Evolutionary conservation across 2,329 filamentous ascomycete genomes (phyloP).

Genomic region (Sordariomycetes sp.): DNA sequence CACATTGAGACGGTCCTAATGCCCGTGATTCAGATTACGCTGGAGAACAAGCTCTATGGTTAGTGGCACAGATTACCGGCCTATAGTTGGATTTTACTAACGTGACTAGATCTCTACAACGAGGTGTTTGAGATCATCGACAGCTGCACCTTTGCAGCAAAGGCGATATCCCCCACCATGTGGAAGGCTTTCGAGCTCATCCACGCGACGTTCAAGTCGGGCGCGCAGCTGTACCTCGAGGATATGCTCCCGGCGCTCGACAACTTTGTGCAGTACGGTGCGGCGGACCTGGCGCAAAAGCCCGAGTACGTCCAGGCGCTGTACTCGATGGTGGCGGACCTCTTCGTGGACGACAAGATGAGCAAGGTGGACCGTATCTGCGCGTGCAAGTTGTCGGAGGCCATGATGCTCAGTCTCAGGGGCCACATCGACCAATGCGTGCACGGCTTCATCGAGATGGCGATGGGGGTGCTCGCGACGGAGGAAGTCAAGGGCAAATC

Average conservation of each 20-base stretch:
- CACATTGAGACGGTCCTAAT: conserved; percentile 94
- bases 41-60: conserved; percentile 96
- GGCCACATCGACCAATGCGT: conserved; percentile 82
- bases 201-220: conserved; percentile 92
- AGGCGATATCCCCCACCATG: conserved; percentile 91
- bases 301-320: conserved; percentile 78
- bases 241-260: conserved; percentile 97
- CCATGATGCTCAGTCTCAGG: conserved; percentile 89
- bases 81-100: conserved; percentile 12
- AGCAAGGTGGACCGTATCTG: conserved; percentile 91
- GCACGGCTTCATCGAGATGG: conserved; percentile 76
- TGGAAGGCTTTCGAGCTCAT: conserved; percentile 98
- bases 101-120: conserved; percentile 68
- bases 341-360: conserved; percentile 86
- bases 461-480: conserved; percentile 67
- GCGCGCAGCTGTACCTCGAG: conserved; percentile 92
- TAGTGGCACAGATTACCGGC: conserved; percentile 12
- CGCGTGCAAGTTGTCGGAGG: conserved; percentile 93
- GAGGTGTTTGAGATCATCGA: conserved; percentile 99
- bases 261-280: conserved; percentile 93
- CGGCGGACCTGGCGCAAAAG: conserved; percentile 66
- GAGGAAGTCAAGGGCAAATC: conserved; percentile 80
- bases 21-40: conserved; percentile 89
- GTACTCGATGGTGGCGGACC: conserved; percentile 87
- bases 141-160: conserved; percentile 96